Evolutionary conservation across 1,284 basidiomycete species (phyloP).

Genomic region (Ustilago xerochloae): DNA sequence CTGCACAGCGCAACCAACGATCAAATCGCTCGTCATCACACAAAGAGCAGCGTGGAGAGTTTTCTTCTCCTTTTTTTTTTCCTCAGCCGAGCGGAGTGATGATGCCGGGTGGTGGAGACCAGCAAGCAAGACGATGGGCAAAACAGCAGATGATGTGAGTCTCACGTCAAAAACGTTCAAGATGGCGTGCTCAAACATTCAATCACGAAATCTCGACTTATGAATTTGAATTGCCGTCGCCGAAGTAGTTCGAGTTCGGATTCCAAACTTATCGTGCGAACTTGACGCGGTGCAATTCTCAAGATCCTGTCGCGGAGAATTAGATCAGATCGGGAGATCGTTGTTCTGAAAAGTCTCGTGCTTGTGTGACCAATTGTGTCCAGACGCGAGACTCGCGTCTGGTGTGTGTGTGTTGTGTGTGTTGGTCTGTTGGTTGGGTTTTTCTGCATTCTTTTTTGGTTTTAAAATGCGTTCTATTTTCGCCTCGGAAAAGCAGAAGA

Average conservation of each 20-base stretch:
- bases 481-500: background rate
- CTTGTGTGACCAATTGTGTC: background rate
- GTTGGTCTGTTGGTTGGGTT: background rate
- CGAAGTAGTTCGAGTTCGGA: constrained; percentile 8
- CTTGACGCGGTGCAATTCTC: too few relatives aligned
- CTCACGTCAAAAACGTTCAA: constrained; percentile 22
- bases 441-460: too few relatives aligned
- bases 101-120: background rate
- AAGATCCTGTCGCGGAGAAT: too few relatives aligned
- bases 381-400: background rate
- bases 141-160: constrained; percentile 16
- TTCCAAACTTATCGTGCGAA: background rate
- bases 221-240: background rate
- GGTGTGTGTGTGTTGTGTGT: background rate
- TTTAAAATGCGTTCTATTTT: background rate
- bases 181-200: constrained; percentile 46
- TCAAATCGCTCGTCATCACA: too few relatives aligned
- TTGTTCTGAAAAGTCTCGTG: background rate
- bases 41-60: too few relatives aligned
- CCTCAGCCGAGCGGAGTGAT: constrained; percentile 2
- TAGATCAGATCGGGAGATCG: constrained; percentile 1
- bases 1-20: constrained; percentile 6
- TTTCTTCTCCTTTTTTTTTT: too few relatives aligned
- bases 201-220: background rate
- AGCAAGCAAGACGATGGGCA: constrained; percentile 1